Percentiles rank a stretch among this genome's conserved stretches.
Evolutionary conservation across 768 basidiomycete genomes (phyloP).

Genomic region (Hygrophorus pudorinus): DNA sequence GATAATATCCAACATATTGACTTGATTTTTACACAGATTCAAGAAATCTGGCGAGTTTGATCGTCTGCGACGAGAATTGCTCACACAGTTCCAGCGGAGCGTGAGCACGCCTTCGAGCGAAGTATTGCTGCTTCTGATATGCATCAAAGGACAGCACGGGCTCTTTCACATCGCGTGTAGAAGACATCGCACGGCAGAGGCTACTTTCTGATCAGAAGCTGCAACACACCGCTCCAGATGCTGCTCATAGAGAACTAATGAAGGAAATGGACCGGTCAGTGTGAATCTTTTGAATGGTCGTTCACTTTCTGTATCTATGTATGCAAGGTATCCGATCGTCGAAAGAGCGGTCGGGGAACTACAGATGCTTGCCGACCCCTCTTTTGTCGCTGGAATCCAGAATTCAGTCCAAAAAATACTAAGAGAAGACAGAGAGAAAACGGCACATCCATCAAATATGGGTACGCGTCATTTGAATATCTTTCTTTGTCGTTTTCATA

Average conservation of each 20-base stretch:
- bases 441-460: constrained; percentile 3
- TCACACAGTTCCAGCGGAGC: constrained; percentile 50
- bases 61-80: constrained; percentile 53
- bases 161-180: constrained; percentile 47
- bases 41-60: constrained; percentile 78
- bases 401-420: constrained; percentile 36
- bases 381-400: constrained; percentile 34
- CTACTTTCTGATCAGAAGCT: constrained; percentile 45
- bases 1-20: neutral
- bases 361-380: constrained; percentile 36
- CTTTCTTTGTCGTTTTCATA: no score
- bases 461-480: no score
- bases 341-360: constrained; percentile 50
- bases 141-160: constrained; percentile 36
- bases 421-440: constrained; percentile 25
- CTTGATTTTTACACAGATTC: constrained; percentile 35
- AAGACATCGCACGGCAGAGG: constrained; percentile 50
- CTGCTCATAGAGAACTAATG: constrained; percentile 50
- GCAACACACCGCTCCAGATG: constrained; percentile 40
- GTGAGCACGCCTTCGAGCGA: constrained; percentile 24
- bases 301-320: neutral
- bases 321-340: constrained; percentile 50
- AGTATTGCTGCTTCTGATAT: neutral
- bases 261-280: constrained; percentile 62
- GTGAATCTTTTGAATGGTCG: neutral